A percentile compares a stretch with the other conserved stretches of the same genome.
Evolutionary conservation across 2,329 filamentous ascomycete genomes (phyloP).

Genomic region (Botryosphaeria agaves): DNA sequence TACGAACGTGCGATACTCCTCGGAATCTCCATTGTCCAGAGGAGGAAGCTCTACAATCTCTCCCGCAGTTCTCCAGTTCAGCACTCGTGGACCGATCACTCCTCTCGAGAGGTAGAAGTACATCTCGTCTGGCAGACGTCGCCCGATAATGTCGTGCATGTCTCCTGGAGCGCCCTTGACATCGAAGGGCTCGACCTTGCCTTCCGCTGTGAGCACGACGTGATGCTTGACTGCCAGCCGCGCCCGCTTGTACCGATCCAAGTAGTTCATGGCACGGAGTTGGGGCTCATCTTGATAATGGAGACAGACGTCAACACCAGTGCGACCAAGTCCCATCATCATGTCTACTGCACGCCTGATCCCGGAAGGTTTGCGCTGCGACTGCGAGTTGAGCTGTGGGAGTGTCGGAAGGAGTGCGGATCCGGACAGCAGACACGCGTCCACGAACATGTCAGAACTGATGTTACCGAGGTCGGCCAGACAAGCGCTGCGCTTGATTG

Average conservation of each 20-base stretch:
- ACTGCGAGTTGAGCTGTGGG: conserved; percentile 53
- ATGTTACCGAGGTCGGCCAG: conserved; percentile 47
- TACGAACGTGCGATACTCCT: conserved; percentile 67
- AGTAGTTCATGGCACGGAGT: conserved; percentile 54
- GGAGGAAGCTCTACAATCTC: conserved; percentile 69
- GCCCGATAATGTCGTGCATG: conserved; percentile 78
- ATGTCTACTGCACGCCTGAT: conserved; percentile 66
- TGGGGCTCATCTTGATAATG: conserved; percentile 67
- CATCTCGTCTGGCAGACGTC: conserved; percentile 75
- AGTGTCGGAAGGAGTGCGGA: conserved; percentile 66
- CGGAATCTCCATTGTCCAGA: conserved; percentile 62
- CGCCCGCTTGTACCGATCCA: conserved; percentile 74
- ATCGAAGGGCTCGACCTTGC: conserved; percentile 59
- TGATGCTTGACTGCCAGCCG: conserved; percentile 77
- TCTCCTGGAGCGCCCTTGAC: conserved; percentile 60
- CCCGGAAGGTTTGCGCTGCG: conserved; percentile 35
- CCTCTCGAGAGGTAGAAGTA: conserved; percentile 80
- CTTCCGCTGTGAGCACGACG: conserved; percentile 61
- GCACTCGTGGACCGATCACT: conserved; percentile 58
- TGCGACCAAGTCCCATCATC: conserved; percentile 45
- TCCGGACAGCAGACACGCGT: conserved; percentile 68
- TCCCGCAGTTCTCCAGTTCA: conserved; percentile 67
- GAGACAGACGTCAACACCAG: conserved; percentile 55
- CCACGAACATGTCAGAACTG: conserved; percentile 60
- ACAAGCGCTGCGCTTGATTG: conserved; percentile 48